These are phyloP conservation scores for Coemansia sp. DNA, from an alignment of 192 early-diverging fungal genomes.

Conservation along the genomic window DNA sequence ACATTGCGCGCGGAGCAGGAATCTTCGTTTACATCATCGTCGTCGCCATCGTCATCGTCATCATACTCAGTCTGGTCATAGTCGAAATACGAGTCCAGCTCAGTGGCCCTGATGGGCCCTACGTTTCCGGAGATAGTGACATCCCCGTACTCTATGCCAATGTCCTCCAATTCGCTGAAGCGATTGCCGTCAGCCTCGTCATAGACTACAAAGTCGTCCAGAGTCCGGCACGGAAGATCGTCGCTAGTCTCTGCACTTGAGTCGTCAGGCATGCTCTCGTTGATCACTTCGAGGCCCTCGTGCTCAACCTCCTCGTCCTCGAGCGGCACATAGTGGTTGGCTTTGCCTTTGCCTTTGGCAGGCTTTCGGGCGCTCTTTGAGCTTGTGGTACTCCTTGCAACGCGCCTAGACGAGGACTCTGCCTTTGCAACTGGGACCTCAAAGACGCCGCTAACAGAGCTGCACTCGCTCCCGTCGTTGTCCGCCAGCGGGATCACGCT, in stretches of 20 bases:
- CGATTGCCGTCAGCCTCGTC: slow-evolving; percentile 37
- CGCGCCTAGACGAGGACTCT: neutral
- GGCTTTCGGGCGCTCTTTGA: neutral
- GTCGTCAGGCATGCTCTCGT: slow-evolving; percentile 36
- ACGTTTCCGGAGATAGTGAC: slow-evolving; percentile 58
- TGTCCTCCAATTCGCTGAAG: slow-evolving; percentile 47
- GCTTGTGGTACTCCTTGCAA: neutral
- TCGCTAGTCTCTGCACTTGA: slow-evolving; percentile 15
- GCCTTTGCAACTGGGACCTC: neutral
- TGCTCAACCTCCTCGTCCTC: slow-evolving; percentile 42
- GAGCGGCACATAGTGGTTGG: slow-evolving; percentile 14
- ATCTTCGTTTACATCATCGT: too few relatives aligned
- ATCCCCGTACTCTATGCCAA: slow-evolving; percentile 51
- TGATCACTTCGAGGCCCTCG: slow-evolving; percentile 50
- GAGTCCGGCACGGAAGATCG: slow-evolving; percentile 53
- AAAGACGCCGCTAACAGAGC: neutral
- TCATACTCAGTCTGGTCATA: slow-evolving; percentile 44
- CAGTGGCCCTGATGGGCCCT: slow-evolving; percentile 37
- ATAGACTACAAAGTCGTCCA: slow-evolving; percentile 61
- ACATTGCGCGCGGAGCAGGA: slow-evolving; percentile 22
- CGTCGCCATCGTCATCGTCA: slow-evolving; percentile 32
- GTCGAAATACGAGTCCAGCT: slow-evolving; percentile 9
- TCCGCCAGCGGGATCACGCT: neutral
- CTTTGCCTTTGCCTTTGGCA: neutral
- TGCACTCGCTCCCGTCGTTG: neutral